Evolutionary conservation across 2,329 filamentous ascomycete genomes (phyloP), one percentile per base, ranked within the genome.

Genomic region (Scytalidium sp.): DNA sequence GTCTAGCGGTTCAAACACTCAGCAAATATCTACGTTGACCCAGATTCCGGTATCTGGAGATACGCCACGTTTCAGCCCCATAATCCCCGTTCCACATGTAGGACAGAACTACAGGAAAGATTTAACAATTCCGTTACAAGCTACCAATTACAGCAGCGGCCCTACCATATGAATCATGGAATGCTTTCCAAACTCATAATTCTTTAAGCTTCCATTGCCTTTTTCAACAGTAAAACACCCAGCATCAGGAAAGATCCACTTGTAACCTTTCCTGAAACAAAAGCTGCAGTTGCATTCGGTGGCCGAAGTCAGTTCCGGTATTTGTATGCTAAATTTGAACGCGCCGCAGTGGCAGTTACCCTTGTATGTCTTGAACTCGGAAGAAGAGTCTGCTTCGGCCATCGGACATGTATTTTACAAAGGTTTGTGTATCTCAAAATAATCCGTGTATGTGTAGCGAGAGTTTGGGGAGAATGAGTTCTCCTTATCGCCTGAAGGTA

Each of bases 221-320:
- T 76, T 76, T 60, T 79, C 64, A 47, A 79, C 60, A n/a, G 58
- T 70, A 48, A 79, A 64, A 40, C 63, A 51, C 29, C 64, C 59
- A 2, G 55, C 58, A 1, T 56, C 53, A 3, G 66, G 61, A 27
- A 69, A 61, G 19, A 67, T 42, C 61, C 66, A 75, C 32, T 75
- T 60, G 41, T 73, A 73, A 15, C 66, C 74, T 60, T 76, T 78
- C 57, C 72, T 78, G 13, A 6, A 36, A 63, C 85, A 86, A 55
- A 86, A 79, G 67, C 82, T 87, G 69, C 87, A 89, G 65, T 85
- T 84, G 68, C 86, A 87, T 60, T 79, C 73, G 3, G 67, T 62
- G 5, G 74, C 75, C 3, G 72, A 65, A 58, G 79, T 80, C 52
- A 88, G 74, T 61, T 86, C 80, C 19, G 82, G 79, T 11, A 83